Evolutionary conservation across 2,329 filamentous ascomycete species (phyloP), one percentile per base, ranked within the genome.

Genomic region (Orbilia ellipsospora): DNA sequence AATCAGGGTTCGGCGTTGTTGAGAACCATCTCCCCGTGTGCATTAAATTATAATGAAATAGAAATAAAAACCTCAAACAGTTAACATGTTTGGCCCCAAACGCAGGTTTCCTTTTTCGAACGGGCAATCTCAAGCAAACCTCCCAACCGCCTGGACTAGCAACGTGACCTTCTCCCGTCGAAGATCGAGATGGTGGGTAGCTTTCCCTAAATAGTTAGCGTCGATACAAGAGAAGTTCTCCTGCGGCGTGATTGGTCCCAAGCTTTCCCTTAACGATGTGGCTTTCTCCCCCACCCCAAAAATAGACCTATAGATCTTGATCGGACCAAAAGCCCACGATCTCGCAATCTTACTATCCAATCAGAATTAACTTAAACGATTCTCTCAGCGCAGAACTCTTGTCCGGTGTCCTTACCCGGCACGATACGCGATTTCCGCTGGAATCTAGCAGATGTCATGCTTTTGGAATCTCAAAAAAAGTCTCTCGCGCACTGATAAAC

Each of bases 241-340:
- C 57, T 63, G 55, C 42, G 5, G n/a, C 44, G 60, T 61, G 64
- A 75, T 75, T 75, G 72, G 72, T 23, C 40, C 61, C 40, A 62
- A 57, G 36, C 40, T 59, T 74, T 55, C 54, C 54, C 57, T 68
- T 40, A 64, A 51, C 31, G 5, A 48, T 51, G 69, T 51, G 51
- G 45, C 57, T 66, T 54, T 63, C 45, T 50, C n/a, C 57, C 57
- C 62, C 70, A 54, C 51, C 72, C 70, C 72, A 75, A 75, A 75
- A 75, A 75, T 75, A 75, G 64, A 54, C 59, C 40, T 52, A 54
- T 51, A 75, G 72, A 75, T 75, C 72, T 69, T 65, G 64, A 75
- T 75, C 70, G 56, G 31, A 68, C 26, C 50, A 68, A 67, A 64
- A 50, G 52, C 12, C 51, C 59, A 63, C 59, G 72, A 75, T 75